These are phyloP conservation scores for sunflower (Helianthus annuus) DNA, from an alignment of 129 eudicot genomes.

Conservation along the genomic window DNA sequence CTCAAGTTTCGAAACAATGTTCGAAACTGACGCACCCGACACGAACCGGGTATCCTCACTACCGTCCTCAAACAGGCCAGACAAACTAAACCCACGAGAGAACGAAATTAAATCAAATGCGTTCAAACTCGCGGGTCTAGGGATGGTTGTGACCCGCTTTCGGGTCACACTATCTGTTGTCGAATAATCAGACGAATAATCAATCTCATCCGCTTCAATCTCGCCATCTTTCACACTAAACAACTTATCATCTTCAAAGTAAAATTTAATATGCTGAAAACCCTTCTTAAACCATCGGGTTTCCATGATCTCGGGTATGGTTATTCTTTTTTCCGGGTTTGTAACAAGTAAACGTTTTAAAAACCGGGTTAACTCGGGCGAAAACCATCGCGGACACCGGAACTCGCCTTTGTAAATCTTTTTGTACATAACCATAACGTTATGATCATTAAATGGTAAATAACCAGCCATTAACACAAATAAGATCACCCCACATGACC, in stretches of 20 bases:
- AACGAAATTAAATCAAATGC: constrained; percentile 18
- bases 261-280: constrained; percentile 4
- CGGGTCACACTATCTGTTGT: background rate
- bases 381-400: constrained; percentile 17
- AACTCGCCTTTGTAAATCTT: constrained; percentile 18
- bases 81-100: constrained; percentile 18
- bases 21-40: background rate
- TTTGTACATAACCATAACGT: constrained; percentile 16
- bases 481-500: constrained; percentile 14
- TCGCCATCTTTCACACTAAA: constrained; percentile 14
- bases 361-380: constrained; percentile 10
- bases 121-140: constrained; percentile 18
- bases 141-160: background rate
- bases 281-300: constrained; percentile 20
- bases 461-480: constrained; percentile 21
- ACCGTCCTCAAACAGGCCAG: constrained; percentile 17
- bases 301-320: constrained; percentile 22
- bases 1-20: background rate
- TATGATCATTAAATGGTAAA: constrained; percentile 10
- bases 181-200: background rate
- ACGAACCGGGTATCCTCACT: constrained; percentile 15
- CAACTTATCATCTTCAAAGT: constrained; percentile 1
- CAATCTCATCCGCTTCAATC: background rate
- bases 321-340: constrained; percentile 10
- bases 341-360: constrained; percentile 1